Base-by-base conservation (phyloP, 495 filamentous ascomycete genomes). In the Bombardia bombarda region DNA sequence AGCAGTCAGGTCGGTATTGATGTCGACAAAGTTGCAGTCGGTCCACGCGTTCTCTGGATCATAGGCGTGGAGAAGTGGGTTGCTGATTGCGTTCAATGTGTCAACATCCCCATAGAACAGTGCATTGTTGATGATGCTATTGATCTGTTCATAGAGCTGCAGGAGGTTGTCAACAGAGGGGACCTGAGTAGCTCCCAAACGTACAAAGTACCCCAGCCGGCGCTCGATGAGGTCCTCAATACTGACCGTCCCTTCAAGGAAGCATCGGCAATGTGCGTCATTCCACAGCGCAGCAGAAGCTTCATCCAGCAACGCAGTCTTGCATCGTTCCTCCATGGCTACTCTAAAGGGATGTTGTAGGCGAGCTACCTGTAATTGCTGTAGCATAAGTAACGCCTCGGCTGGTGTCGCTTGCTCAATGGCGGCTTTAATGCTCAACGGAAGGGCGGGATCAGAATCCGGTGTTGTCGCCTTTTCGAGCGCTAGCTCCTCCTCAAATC, bases 401-500 rank as follows among this genome's bases (percentile, higher is more conserved):
- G 42, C 25, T 2, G 52, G 56, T 0, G 52, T 53, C 3, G 53
- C 37, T 3, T 36, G 14, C 3, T 56, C 45, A 12, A 59, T 56
- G 19, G 50, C 40, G 1, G 49, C 16, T 10, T 17, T 34, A 16
- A 59, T 51, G 42, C 53, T 56, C 2, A 42, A 13, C 13, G 56
- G 56, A 0, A 53, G 39, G 12, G 26, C 17, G 1, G 28, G 9
- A 2, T 21, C 3, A 4, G 18, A 14, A 0, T 12, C 14, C 1
- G 5, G 7, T 13, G 34, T 39, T 12, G 19, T 25, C 1, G 31
- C 36, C 7, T 36, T 24, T 30, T 49, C 53, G 2, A 60, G 22
- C 4, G 41, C 46, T 33, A 46, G 17, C 40, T 60, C 57, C 24
- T 52, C 49, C 26, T 60, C 55, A 23, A 39, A 58, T 20, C 55